Evolutionary conservation across 1,284 basidiomycete species (phyloP), one percentile per base, ranked within the genome.

Genomic region (Leccinum subrobustum): DNA sequence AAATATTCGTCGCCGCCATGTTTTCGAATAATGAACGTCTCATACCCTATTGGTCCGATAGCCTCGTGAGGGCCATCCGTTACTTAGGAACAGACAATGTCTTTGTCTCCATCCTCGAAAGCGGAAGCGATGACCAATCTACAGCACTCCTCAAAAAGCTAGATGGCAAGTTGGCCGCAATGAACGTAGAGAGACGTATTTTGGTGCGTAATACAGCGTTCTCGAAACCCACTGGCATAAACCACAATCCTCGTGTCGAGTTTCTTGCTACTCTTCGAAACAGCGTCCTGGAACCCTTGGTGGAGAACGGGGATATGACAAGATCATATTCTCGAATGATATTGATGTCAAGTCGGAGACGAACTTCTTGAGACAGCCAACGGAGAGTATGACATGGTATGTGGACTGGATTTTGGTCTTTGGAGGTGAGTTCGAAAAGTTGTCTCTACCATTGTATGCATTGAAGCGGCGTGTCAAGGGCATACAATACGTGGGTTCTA

Each of bases 21-120:
- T 29, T 29, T 29, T 29, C 27, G 27, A 29, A 29, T 29, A 29
- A 29, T 29, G 27, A 29, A 8, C 27, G 27, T 29, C 27, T 29
- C 27, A 29, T 29, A 6, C 77, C 79, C 2, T 76, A 79, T 63
- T 80, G 79, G 79, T 73, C 71, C 4, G 61, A 72, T 14, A 70
- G 76, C 29, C 67, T 81, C 54, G 65, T 74, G 55, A 73, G 73
- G 61, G 68, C 70, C 14, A 77, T 79, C 48, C 63, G 67, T 51
- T 78, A 77, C 70, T 75, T 86, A 44, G 84, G 84, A 9, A 63
- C 72, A 3, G 74, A 78, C 50, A 83, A 84, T 52, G 79, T 81
- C 16, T 85, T 79, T 64, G 75, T 86, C 5, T 85, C 83, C 18
- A 74, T 86, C 57, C 77, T 84, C 65, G 84, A 86, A 68, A 82